Base-by-base conservation (phyloP, 371 early-diverging fungal genomes). In the Saksenaea vasiformis region DNA sequence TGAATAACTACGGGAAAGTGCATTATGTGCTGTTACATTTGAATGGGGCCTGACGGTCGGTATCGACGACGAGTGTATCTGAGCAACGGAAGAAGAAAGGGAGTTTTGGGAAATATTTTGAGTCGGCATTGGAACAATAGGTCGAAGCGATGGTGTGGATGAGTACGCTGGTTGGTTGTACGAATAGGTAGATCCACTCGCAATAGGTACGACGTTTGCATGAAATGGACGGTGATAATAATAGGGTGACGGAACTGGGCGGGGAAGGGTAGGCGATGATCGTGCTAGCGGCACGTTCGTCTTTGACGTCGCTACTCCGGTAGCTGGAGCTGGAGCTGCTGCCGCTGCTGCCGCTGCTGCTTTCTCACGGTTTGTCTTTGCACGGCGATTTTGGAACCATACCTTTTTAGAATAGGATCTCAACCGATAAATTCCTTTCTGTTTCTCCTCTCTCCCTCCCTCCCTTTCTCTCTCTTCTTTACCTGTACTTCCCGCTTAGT, bases 321-420 rank as follows among this genome's bases (percentile, higher is more conserved):
- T 2, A 31, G 31, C 31, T 31, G n/a, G n/a, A n/a, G n/a, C n/a
- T n/a, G n/a, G n/a, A n/a, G 44, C n/a, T 1, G 44, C 44, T 1
- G 44, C 44, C 7, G 51, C 22, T 0, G 51, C 22, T 19, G 22
- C 22, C 3, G 51, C 43, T 14, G 43, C 51, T 5, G 51, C 51
- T 26, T 47, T 47, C 51, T 47, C 51, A 47, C 51, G 51, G 22
- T 47, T 47, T 22, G 73, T 82, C 47, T 85, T 86, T 53, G 87
- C 87, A 36, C 98, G 82, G 57, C 93, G 86, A 78, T 97, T 97
- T 70, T 97, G 98, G 77, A 97, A 97, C 98, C 98, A 96, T 34
- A 95, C 93, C 70, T 97, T 47, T 47, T 10, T 10, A 22, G 22
- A 10, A 5, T 47, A 10, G 4, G n/a, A 19, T 14, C 43, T 41